phyloP scores from a whole-genome alignment of 768 basidiomycete genomes.

The Podaxis sp. region DNA sequence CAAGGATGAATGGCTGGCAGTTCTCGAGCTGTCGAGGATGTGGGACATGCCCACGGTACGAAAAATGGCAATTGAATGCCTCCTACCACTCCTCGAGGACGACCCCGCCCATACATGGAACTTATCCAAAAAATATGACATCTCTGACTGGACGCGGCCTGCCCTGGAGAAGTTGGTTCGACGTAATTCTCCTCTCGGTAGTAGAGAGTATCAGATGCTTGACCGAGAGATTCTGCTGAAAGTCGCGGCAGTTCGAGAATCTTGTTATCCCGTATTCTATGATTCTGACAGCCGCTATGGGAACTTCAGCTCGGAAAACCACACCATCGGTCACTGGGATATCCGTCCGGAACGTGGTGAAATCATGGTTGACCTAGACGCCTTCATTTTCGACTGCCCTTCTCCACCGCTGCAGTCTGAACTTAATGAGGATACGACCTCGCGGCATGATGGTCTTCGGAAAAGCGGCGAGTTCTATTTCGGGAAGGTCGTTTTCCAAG shows the following conservation, averaged over 20 bases:
- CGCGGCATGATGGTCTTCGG: background rate
- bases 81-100: slow-evolving; percentile 16
- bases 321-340: background rate
- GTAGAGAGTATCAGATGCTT: background rate
- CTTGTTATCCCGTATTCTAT: background rate
- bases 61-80: slow-evolving; percentile 21
- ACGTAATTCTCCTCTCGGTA: background rate
- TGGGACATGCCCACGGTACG: slow-evolving; percentile 31
- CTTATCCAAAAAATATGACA: slow-evolving; percentile 27
- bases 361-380: background rate
- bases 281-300: background rate
- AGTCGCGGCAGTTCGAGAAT: background rate
- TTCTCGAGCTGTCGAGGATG: slow-evolving; percentile 33
- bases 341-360: background rate
- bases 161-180: slow-evolving; percentile 4
- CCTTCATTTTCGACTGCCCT: background rate
- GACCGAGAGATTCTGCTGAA: background rate
- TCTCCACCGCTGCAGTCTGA: background rate
- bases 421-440: background rate
- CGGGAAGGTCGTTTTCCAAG: slow-evolving; percentile 7
- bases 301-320: background rate
- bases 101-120: slow-evolving; percentile 24
- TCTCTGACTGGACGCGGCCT: slow-evolving; percentile 25
- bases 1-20: slow-evolving; percentile 30
- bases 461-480: slow-evolving; percentile 6